Base-by-base conservation (phyloP, 1,284 basidiomycete genomes). In the Ceratobasidium sp. region DNA sequence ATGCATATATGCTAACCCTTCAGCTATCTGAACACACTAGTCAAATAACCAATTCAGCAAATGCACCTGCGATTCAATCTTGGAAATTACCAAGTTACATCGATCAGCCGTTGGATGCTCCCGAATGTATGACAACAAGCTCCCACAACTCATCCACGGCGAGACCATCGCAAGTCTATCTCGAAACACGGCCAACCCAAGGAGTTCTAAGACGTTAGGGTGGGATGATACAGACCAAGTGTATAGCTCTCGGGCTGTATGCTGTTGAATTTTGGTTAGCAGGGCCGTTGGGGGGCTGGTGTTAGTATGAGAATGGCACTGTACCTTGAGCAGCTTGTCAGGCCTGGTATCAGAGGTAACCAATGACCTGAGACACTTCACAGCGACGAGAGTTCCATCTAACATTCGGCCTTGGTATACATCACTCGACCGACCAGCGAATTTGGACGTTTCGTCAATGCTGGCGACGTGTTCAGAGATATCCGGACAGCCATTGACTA, bases 271-370 rank as follows among this genome's bases (percentile, higher is more conserved):
- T 38, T 11, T 11, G 11, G 11, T 5, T 38, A 4, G 11, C 4
- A 4, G 35, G 11, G 35, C 4, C 6, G 35, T 38, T 11, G 35
- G 35, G 4, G 11, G 6, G 11, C 4, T 38, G 35, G 35, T n/a
- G 32, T 18, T 32, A 35, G 21, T 32, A 5, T 18, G 14, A 35
- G 8, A 9, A 38, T 8, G 5, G 6, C 16, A 21, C 28, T 47
- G 32, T 43, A 67, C 66, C 54, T 70, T 70, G 35, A 70, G 30
- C 3, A 58, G 28, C n/a, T 70, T 70, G 16, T 58, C 66, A 58
- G 66, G 66, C 26, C n/a, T 7, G 28, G 23, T 49, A n/a, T 58
- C 55, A 5, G 66, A 70, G 44, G 57, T 70, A 26, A 23, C 16
- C 23, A 70, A n/a, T 7, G 54, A 23, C 11, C 66, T 55, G 1